Evolutionary conservation across 1,139 yeast species (phyloP).

Genomic region (Geotrichum phurueaensis): DNA sequence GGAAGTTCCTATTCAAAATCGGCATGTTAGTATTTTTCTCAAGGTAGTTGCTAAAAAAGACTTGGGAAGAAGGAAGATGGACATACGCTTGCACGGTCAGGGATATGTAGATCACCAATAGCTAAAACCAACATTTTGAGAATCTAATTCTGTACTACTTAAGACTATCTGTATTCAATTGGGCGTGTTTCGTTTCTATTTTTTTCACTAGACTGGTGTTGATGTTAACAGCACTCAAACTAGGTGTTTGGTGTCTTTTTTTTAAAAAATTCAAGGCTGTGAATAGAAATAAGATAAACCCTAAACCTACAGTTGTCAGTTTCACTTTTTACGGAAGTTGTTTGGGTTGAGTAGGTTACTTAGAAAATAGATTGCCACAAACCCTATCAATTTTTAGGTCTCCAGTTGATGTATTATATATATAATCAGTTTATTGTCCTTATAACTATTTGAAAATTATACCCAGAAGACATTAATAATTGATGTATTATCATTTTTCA

Average conservation of each 20-base stretch:
- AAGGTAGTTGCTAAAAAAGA: neutral
- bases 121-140: conserved; percentile 71
- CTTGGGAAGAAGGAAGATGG: conserved; percentile 5
- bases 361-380: neutral
- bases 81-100: conserved; percentile 66
- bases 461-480: no score
- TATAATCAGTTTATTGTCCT: no score
- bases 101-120: conserved; percentile 84
- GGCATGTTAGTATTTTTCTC: conserved; percentile 17
- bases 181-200: neutral
- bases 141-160: neutral
- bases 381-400: neutral
- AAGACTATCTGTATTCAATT: neutral
- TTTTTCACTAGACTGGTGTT: neutral
- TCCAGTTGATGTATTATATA: neutral
- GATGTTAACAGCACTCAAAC: neutral
- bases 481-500: no score
- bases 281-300: neutral
- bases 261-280: neutral
- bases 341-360: no score
- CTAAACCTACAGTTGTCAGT: neutral
- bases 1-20: conserved; percentile 38
- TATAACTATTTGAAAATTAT: no score
- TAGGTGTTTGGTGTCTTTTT: neutral
- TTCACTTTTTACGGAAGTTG: no score